These are phyloP conservation scores for Pleurotus sapidus DNA, from an alignment of 768 basidiomycete species.

Conservation along the genomic window DNA sequence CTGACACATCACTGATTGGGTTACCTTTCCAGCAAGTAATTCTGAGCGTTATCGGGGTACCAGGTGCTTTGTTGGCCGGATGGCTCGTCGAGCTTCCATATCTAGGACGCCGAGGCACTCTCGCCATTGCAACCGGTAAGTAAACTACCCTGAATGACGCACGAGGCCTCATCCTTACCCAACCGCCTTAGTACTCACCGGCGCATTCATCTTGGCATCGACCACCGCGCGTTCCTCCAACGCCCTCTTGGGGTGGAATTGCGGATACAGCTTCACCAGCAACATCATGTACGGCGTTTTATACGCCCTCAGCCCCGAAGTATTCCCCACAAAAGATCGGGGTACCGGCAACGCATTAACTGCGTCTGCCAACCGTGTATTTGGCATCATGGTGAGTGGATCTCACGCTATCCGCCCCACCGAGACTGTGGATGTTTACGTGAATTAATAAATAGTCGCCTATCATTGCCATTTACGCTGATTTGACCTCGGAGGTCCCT, in stretches of 20 bases:
- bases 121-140: slow-evolving; percentile 42
- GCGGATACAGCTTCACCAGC: slow-evolving; percentile 47
- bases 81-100: slow-evolving; percentile 47
- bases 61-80: slow-evolving; percentile 55
- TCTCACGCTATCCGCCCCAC: not conserved
- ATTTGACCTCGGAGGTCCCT: slow-evolving; percentile 45
- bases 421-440: not conserved
- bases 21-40: slow-evolving; percentile 45
- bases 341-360: slow-evolving; percentile 59
- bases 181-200: slow-evolving; percentile 38
- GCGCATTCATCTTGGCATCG: slow-evolving; percentile 53
- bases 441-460: slow-evolving; percentile 31
- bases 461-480: slow-evolving; percentile 47
- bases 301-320: slow-evolving; percentile 42
- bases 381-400: slow-evolving; percentile 52
- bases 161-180: not conserved
- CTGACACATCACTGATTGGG: not conserved
- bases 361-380: slow-evolving; percentile 50
- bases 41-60: slow-evolving; percentile 53
- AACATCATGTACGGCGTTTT: slow-evolving; percentile 57
- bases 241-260: slow-evolving; percentile 56
- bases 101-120: slow-evolving; percentile 52
- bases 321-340: slow-evolving; percentile 51
- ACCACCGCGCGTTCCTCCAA: slow-evolving; percentile 54
- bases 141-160: slow-evolving; percentile 14